A percentile compares a stretch with the other conserved stretches of the same genome.
These are phyloP conservation scores for Chaetomiaceae sp. DNA, from an alignment of 2,329 filamentous ascomycete genomes.

Conservation along the genomic window DNA sequence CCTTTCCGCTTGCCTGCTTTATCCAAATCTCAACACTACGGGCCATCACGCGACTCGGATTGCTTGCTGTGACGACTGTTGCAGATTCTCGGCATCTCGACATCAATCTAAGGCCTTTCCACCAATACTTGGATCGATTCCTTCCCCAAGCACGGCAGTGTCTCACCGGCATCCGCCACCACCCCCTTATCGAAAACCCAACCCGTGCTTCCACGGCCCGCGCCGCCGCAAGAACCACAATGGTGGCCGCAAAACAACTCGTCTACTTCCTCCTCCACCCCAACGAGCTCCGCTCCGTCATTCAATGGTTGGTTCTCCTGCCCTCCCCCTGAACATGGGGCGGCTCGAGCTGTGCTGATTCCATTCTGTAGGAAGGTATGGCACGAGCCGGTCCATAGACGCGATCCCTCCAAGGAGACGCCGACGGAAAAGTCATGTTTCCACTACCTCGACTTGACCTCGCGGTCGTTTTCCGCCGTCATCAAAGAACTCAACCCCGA, in stretches of 20 bases:
- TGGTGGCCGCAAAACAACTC: slow-evolving; percentile 48
- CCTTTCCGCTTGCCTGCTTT: no score
- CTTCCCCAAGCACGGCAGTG: background rate
- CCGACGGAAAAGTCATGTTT: slow-evolving; percentile 76
- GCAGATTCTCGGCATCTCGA: no score
- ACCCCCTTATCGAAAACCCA: slow-evolving; percentile 1
- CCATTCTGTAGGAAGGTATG: slow-evolving; percentile 70
- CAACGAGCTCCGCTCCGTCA: slow-evolving; percentile 69
- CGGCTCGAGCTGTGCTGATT: slow-evolving; percentile 20
- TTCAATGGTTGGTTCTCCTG: slow-evolving; percentile 67
- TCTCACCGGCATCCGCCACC: slow-evolving; percentile 8
- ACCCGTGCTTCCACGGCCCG: background rate
- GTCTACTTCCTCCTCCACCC: slow-evolving; percentile 72
- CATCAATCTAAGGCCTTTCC: background rate
- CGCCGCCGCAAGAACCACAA: slow-evolving; percentile 31
- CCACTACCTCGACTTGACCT: slow-evolving; percentile 77
- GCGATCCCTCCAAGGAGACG: slow-evolving; percentile 69
- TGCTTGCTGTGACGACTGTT: no score
- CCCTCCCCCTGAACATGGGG: slow-evolving; percentile 9
- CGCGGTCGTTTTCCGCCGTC: slow-evolving; percentile 85
- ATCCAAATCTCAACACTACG: no score
- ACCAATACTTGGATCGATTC: no score
- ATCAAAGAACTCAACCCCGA: slow-evolving; percentile 96
- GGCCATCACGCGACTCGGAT: no score
- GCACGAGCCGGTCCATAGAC: slow-evolving; percentile 88